phyloP scores from a whole-genome alignment of 202 grass and related monocot genomes.

The Carex arenaria region DNA sequence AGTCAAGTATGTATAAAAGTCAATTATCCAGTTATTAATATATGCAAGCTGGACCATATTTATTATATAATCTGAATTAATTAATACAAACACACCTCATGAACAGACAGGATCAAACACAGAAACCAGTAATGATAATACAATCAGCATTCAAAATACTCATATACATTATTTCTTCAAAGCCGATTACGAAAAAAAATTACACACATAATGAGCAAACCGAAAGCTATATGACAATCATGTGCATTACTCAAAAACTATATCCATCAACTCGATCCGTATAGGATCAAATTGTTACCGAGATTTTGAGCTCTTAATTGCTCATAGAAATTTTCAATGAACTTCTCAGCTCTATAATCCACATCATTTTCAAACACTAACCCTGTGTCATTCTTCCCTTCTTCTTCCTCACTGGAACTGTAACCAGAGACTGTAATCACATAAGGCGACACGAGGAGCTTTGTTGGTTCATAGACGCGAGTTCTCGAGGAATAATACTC shows the following conservation, averaged over 20 bases:
- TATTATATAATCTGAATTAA: not conserved
- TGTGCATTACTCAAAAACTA: not conserved
- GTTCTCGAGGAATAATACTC: constrained; percentile 33
- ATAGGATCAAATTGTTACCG: constrained; percentile 22
- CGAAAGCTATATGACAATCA: not conserved
- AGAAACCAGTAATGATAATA: not conserved
- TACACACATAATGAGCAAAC: not conserved
- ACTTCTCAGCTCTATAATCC: constrained; percentile 81
- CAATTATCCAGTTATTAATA: not conserved
- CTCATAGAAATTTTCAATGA: constrained; percentile 84
- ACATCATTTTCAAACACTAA: constrained; percentile 44
- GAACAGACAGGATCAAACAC: not conserved
- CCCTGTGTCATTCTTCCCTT: constrained; percentile 3
- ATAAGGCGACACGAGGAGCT: not conserved
- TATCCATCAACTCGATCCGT: not conserved
- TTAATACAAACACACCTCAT: not conserved
- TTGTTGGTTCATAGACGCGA: not conserved
- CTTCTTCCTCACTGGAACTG: not conserved
- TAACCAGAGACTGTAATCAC: not conserved
- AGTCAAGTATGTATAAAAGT: not conserved
- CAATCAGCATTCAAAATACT: not conserved
- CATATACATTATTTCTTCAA: not conserved
- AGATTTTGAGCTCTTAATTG: constrained; percentile 66
- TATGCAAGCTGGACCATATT: not conserved
- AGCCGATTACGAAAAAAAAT: not conserved